Evolutionary conservation across 805 yeast species (phyloP).

Genomic region (Candida andamanensis): DNA sequence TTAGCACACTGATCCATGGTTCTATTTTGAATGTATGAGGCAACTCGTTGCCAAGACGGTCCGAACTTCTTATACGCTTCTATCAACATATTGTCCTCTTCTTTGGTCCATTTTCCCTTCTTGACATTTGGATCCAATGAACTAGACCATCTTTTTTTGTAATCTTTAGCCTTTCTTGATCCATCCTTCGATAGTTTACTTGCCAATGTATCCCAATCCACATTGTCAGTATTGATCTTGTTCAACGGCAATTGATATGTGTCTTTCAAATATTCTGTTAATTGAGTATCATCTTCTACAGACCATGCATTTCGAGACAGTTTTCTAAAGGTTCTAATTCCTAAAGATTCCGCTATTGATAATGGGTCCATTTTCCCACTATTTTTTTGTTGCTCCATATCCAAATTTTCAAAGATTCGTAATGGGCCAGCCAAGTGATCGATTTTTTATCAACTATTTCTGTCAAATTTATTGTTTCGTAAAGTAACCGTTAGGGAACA

Average conservation of each 20-base stretch:
- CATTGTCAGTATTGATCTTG: slow-evolving; percentile 30
- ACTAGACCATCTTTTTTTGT: slow-evolving; percentile 82
- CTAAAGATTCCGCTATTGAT: slow-evolving; percentile 64
- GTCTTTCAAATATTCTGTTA: slow-evolving; percentile 40
- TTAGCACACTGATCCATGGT: slow-evolving; percentile 96
- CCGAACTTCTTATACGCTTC: slow-evolving; percentile 67
- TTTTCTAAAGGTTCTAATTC: slow-evolving; percentile 67
- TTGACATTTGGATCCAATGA: slow-evolving; percentile 77
- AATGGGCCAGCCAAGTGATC: not conserved
- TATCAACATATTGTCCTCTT: slow-evolving; percentile 65
- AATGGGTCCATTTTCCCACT: slow-evolving; percentile 41
- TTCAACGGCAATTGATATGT: slow-evolving; percentile 20
- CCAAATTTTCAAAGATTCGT: not conserved
- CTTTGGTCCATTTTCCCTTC: slow-evolving; percentile 83
- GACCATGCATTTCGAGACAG: slow-evolving; percentile 68
- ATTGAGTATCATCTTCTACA: slow-evolving; percentile 58
- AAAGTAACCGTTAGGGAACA: not conserved
- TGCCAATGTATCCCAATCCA: slow-evolving; percentile 63
- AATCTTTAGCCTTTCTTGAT: slow-evolving; percentile 68
- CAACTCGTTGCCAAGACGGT: slow-evolving; percentile 80
- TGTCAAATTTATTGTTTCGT: not conserved
- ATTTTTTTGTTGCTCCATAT: slow-evolving; percentile 1
- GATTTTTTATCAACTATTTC: not conserved
- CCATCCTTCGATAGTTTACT: slow-evolving; percentile 32
- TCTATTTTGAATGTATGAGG: slow-evolving; percentile 71